Evolutionary conservation across 768 basidiomycete genomes (phyloP), one percentile per base, ranked within the genome.

Genomic region (Ramaria sp.): DNA sequence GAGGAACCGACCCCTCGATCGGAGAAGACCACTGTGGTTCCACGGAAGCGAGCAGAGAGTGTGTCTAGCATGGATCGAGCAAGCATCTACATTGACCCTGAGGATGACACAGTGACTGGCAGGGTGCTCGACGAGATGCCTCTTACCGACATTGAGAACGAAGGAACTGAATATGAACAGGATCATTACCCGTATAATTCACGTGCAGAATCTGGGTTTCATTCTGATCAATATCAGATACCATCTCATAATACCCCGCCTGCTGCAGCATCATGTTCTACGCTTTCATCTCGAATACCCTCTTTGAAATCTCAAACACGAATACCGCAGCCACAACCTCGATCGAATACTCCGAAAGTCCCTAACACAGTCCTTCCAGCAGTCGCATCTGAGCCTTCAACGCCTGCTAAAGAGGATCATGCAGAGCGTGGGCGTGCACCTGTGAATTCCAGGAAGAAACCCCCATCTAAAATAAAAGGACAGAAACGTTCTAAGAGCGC

Each of bases 51-150:
- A 50, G 83, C 85, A 15, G 87, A 78, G 48, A 89, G 85, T 56
- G 71, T 57, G 42, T 48, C 58, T 25, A 77, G 9, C 76, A 77
- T 28, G 67, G 53, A 73, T 5, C 71, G 80, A 56, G 82, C 74
- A 43, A 88, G 87, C 60, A 67, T 88, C 51, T 79, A 79, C 59
- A 70, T 90, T 51, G 85, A 88, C 57, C 77, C 62, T 32, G 65
- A 87, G 43, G 77, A 79, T 25, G 68, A 67, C 27, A 70, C 70
- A 25, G 70, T 70, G 41, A 67, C 70, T 18, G 77, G 70, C 12
- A 75, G 75, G 61, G 85, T 91, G 34, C 63, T 88, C 56, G 87
- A 92, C 62, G 88, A 91, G 65, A 70, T 67, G 55, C 88, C 88
- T 8, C 71, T 78, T 47, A 88, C 86, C 8, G 89, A 90, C 67